A percentile compares a stretch with the other conserved stretches of the same genome.
Conservation (phyloP, 129 eudicot species). For the Logfia minima region DNA sequence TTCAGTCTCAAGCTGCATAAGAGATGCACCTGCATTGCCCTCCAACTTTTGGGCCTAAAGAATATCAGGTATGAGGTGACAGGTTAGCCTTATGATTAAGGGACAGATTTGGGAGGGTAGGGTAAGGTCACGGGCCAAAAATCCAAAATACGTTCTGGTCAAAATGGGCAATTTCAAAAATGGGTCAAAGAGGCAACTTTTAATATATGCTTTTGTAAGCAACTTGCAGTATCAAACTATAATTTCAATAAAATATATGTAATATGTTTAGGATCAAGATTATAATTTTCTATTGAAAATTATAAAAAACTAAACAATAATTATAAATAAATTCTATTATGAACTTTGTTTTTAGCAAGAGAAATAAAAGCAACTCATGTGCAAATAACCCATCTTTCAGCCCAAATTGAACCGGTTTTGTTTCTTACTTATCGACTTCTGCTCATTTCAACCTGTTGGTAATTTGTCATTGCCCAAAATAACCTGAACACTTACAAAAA, state of each 20-base stretch:
- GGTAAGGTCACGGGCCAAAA: not conserved
- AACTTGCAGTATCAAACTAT: not conserved
- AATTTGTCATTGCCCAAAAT: not conserved
- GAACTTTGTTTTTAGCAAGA: not conserved
- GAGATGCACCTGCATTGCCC: slow-evolving; percentile 26
- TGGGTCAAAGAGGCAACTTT: not conserved
- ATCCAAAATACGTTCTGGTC: not conserved
- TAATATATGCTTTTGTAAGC: not conserved
- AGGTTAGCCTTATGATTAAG: not conserved
- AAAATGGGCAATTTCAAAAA: not conserved
- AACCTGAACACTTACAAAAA: not conserved
- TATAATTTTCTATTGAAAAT: too few relatives aligned
- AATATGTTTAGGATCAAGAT: too few relatives aligned
- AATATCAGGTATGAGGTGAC: slow-evolving; percentile 17
- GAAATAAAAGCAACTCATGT: not conserved
- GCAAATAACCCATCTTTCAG: not conserved
- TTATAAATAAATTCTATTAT: too few relatives aligned
- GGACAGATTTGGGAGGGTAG: not conserved
- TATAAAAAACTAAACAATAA: too few relatives aligned
- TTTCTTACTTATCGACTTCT: not conserved
- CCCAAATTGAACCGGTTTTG: not conserved
- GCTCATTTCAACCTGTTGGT: not conserved
- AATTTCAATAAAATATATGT: too few relatives aligned
- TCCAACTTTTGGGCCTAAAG: slow-evolving; percentile 42
- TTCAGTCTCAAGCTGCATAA: slow-evolving; percentile 16